A percentile compares a stretch with the other conserved stretches of the same genome.
phyloP scores from a whole-genome alignment of 2,329 filamentous ascomycete species.

The Pseudogymnoascus pannorum region DNA sequence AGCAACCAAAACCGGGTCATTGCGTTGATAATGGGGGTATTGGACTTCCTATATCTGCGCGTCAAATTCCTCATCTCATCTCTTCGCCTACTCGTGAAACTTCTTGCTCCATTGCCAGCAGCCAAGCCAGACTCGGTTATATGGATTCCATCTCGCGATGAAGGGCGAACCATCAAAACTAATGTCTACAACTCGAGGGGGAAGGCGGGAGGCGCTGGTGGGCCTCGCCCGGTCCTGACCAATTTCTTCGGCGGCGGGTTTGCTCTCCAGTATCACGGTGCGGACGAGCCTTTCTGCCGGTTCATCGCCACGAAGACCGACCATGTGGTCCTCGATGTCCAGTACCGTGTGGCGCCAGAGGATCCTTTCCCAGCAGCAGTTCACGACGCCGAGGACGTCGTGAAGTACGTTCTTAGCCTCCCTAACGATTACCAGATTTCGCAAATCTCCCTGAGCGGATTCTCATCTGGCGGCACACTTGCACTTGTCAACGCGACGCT shows the following conservation, averaged over 20 bases:
- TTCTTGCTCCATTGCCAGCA: conserved; percentile 4
- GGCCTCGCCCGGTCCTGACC: conserved; percentile 24
- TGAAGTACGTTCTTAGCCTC: conserved; percentile 29
- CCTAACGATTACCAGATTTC: conserved; percentile 32
- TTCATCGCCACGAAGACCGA: conserved; percentile 25
- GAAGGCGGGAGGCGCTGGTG: background rate
- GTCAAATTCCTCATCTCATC: conserved; percentile 15
- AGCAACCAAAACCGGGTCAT: background rate
- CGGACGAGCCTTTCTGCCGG: conserved; percentile 33
- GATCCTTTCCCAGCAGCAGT: conserved; percentile 31
- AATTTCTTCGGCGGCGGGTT: conserved; percentile 32
- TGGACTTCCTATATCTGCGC: conserved; percentile 14
- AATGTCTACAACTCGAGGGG: background rate
- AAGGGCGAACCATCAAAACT: conserved; percentile 9
- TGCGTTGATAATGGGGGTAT: background rate
- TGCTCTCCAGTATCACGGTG: conserved; percentile 31
- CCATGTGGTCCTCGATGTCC: conserved; percentile 27
- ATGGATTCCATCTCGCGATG: conserved; percentile 13
- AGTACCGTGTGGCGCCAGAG: conserved; percentile 33
- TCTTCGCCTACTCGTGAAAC: conserved; percentile 10
- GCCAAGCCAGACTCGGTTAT: conserved; percentile 12
- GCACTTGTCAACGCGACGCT: conserved; percentile 22
- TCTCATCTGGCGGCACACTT: conserved; percentile 39
- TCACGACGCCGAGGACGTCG: conserved; percentile 28
- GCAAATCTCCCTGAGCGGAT: conserved; percentile 39